A percentile compares a stretch with the other conserved stretches of the same genome.
Evolutionary conservation across 129 eudicot species (phyloP).

Genomic region (carrot (Daucus carota)): DNA sequence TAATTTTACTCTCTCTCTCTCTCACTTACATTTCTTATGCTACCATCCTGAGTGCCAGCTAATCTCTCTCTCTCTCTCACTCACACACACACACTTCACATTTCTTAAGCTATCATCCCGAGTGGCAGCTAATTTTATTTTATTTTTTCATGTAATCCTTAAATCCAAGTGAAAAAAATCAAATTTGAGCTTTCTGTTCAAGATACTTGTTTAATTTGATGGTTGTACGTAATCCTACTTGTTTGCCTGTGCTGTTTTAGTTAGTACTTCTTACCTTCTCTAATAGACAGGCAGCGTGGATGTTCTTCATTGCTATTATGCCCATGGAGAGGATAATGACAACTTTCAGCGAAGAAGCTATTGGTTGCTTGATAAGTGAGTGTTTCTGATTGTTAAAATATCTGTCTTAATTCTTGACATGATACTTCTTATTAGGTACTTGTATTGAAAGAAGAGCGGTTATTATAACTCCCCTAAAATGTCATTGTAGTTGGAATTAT

Average conservation of each 20-base stretch:
- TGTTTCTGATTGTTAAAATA: neutral
- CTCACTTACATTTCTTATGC: too few species aligned
- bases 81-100: too few species aligned
- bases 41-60: too few species aligned
- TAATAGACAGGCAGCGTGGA: conserved; percentile 38
- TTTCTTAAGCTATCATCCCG: too few species aligned
- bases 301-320: conserved; percentile 42
- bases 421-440: neutral
- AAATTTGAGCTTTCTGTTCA: neutral
- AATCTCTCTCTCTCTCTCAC: too few species aligned
- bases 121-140: too few species aligned
- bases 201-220: neutral
- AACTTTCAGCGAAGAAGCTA: conserved; percentile 40
- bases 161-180: neutral
- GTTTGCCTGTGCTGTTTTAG: neutral
- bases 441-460: neutral
- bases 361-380: conserved; percentile 47
- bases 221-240: neutral
- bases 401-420: neutral
- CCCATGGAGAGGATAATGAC: conserved; percentile 45
- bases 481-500: neutral
- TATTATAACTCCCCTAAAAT: neutral
- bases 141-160: neutral
- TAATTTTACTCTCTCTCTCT: too few species aligned
- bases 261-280: conserved; percentile 8